phyloP scores from a whole-genome alignment of 2,329 filamentous ascomycete genomes.

The Alternaria brassicae region DNA sequence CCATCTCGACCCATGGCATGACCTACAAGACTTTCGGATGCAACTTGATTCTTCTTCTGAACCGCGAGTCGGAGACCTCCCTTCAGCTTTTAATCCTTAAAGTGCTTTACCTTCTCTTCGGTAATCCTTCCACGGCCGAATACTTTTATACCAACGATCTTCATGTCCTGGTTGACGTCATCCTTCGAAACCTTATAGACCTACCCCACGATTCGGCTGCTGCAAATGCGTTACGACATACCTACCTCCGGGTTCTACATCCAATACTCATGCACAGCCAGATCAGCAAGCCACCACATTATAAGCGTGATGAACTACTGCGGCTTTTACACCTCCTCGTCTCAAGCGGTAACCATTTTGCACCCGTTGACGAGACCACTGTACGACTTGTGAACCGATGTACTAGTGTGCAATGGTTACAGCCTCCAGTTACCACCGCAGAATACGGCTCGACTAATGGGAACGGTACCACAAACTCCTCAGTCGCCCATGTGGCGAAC shows the following conservation, averaged over 20 bases:
- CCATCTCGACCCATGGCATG: slow-evolving; percentile 80
- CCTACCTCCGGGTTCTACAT: slow-evolving; percentile 90
- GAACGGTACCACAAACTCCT: slow-evolving; percentile 30
- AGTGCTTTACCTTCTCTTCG: slow-evolving; percentile 92
- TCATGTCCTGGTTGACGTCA: slow-evolving; percentile 90
- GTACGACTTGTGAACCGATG: slow-evolving; percentile 79
- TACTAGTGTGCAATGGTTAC: slow-evolving; percentile 73
- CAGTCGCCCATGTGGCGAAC: slow-evolving; percentile 29
- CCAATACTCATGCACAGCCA: slow-evolving; percentile 92
- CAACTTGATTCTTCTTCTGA: slow-evolving; percentile 93
- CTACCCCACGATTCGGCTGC: slow-evolving; percentile 76
- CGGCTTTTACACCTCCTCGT: slow-evolving; percentile 74
- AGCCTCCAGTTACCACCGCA: slow-evolving; percentile 22
- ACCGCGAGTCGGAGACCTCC: slow-evolving; percentile 91
- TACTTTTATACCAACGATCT: slow-evolving; percentile 99
- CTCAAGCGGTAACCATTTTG: slow-evolving; percentile 74
- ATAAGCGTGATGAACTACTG: slow-evolving; percentile 86
- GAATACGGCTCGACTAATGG: slow-evolving; percentile 28
- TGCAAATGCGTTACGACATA: slow-evolving; percentile 74
- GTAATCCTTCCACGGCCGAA: slow-evolving; percentile 87
- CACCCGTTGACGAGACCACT: slow-evolving; percentile 81
- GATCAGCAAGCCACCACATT: slow-evolving; percentile 82
- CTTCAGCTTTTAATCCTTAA: slow-evolving; percentile 96
- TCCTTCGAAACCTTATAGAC: slow-evolving; percentile 95
- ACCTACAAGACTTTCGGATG: slow-evolving; percentile 94